phyloP scores from a whole-genome alignment of 352 stramenopile species.

The Phytopythium delawarense region DNA sequence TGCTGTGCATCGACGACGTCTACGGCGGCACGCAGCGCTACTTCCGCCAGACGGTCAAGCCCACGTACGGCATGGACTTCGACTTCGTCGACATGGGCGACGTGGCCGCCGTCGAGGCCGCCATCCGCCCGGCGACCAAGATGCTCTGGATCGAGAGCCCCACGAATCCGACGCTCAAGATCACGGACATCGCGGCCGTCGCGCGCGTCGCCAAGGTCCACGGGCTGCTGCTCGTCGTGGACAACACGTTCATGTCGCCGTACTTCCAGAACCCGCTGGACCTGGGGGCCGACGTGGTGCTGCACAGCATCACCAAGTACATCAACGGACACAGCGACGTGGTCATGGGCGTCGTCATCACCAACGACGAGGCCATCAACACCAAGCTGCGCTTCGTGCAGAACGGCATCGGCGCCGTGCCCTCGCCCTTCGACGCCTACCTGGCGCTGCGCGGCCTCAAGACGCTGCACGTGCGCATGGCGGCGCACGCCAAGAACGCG shows the following conservation, averaged over 20 bases:
- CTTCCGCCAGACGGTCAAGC: conserved; percentile 89
- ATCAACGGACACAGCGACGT: conserved; percentile 95
- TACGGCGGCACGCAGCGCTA: conserved; percentile 96
- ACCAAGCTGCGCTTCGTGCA: conserved; percentile 93
- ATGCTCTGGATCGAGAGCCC: conserved; percentile 92
- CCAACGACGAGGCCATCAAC: conserved; percentile 91
- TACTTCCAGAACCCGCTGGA: conserved; percentile 92
- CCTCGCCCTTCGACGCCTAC: conserved; percentile 93
- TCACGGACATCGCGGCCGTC: conserved; percentile 92
- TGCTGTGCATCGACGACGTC: conserved; percentile 93
- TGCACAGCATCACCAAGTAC: conserved; percentile 96
- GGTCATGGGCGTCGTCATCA: conserved; percentile 90
- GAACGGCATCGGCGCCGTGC: conserved; percentile 91
- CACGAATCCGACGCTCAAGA: conserved; percentile 94
- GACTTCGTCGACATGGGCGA: conserved; percentile 94
- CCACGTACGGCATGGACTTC: conserved; percentile 91
- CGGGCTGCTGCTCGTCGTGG: conserved; percentile 87
- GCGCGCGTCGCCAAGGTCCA: conserved; percentile 87
- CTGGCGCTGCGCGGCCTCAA: conserved; percentile 94
- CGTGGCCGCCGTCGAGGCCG: conserved; percentile 64
- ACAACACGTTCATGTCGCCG: conserved; percentile 94
- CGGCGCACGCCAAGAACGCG: conserved; percentile 93
- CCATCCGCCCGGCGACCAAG: conserved; percentile 90
- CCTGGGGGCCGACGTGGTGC: conserved; percentile 89
- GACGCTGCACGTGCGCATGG: conserved; percentile 93